Conservation (phyloP, 768 basidiomycete species). For the Coprinellus micaceus region DNA sequence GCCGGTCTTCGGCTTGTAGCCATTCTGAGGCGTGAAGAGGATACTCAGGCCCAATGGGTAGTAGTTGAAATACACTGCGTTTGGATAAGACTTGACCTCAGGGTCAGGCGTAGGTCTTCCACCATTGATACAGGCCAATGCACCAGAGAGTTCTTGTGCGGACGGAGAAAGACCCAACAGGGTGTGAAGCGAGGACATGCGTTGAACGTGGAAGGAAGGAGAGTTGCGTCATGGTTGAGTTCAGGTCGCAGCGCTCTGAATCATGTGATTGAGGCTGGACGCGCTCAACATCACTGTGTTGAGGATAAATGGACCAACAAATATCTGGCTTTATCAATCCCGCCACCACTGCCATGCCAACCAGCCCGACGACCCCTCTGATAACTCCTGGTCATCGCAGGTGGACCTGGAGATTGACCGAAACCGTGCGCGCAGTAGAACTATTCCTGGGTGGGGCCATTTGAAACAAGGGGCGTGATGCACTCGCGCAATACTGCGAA, state of each 20-base stretch:
- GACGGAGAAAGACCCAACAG: slow-evolving; percentile 54
- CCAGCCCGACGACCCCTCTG: too few species aligned
- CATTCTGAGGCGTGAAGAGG: slow-evolving; percentile 63
- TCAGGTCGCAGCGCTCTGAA: not conserved
- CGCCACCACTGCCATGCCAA: too few species aligned
- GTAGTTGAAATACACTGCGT: slow-evolving; percentile 87
- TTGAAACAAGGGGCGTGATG: too few species aligned
- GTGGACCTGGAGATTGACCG: too few species aligned
- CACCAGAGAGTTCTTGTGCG: slow-evolving; percentile 39
- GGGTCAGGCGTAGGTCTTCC: slow-evolving; percentile 29
- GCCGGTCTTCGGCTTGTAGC: slow-evolving; percentile 55
- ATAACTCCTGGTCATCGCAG: too few species aligned
- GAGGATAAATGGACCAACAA: too few species aligned
- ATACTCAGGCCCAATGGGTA: slow-evolving; percentile 75
- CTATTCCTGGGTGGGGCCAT: too few species aligned
- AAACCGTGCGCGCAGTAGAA: too few species aligned
- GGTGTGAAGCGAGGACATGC: slow-evolving; percentile 14
- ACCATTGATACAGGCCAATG: slow-evolving; percentile 28
- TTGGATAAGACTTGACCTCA: slow-evolving; percentile 75
- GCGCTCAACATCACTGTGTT: too few species aligned
- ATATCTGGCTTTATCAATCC: too few species aligned
- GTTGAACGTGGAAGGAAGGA: not conserved
- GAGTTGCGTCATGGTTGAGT: not conserved
- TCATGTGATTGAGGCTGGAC: slow-evolving; percentile 2
- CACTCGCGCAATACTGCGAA: too few species aligned